Evolutionary conservation across 352 stramenopile genomes (phyloP).

Genomic region (Thalassiosira sp.): DNA sequence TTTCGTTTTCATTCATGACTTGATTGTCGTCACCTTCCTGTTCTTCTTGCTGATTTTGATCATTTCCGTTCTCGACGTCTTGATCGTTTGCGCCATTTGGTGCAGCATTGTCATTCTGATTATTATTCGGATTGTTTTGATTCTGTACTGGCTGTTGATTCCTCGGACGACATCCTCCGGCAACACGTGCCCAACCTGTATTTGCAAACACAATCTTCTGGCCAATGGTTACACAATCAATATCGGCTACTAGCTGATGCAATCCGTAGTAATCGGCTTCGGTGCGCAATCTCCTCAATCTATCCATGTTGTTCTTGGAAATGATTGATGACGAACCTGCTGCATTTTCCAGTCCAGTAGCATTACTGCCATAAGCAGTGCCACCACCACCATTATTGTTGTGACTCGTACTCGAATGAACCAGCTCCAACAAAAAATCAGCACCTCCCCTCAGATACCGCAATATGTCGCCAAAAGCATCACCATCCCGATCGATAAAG

Average conservation of each 20-base stretch:
- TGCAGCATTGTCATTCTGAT: constrained; percentile 15
- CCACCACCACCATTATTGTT: neutral
- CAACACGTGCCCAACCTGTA: constrained; percentile 32
- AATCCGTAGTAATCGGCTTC: constrained; percentile 54
- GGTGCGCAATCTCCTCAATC: constrained; percentile 27
- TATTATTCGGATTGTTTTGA: neutral
- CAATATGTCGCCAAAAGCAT: constrained; percentile 45
- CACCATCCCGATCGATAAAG: constrained; percentile 50
- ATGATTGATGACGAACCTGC: neutral
- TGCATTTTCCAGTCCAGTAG: neutral
- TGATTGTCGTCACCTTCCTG: constrained; percentile 16
- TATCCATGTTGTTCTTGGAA: constrained; percentile 7
- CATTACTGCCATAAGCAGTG: neutral
- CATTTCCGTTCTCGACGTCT: constrained; percentile 8
- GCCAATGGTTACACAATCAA: constrained; percentile 46
- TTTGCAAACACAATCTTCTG: constrained; percentile 28
- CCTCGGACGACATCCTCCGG: constrained; percentile 27
- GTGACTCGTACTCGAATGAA: neutral
- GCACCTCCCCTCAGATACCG: constrained; percentile 30
- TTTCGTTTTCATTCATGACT: constrained; percentile 5
- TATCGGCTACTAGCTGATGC: constrained; percentile 36
- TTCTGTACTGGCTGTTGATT: constrained; percentile 1
- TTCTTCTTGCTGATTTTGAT: constrained; percentile 14
- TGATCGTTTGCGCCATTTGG: neutral
- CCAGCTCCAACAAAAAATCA: constrained; percentile 36